phyloP scores from a whole-genome alignment of 352 stramenopile species.

The Globisporangium paroecandrum region DNA sequence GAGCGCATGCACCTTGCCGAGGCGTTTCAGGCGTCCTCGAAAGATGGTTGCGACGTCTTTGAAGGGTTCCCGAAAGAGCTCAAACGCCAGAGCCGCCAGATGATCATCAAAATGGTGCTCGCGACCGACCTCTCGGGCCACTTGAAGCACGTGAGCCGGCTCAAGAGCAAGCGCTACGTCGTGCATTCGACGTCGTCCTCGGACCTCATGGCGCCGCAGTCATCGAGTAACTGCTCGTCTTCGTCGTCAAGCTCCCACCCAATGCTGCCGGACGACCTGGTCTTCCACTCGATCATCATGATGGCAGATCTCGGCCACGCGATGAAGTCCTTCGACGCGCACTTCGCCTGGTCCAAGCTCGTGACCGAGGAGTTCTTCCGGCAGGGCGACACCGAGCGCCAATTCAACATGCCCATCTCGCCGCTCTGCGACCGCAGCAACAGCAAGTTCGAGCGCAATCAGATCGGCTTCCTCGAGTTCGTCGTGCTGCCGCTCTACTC shows the following conservation, averaged over 20 bases:
- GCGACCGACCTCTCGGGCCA: conserved; percentile 78
- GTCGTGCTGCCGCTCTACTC: conserved; percentile 65
- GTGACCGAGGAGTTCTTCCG: conserved; percentile 68
- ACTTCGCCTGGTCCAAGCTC: conserved; percentile 58
- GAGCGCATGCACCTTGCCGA: conserved; percentile 76
- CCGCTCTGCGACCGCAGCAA: conserved; percentile 56
- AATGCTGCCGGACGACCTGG: conserved; percentile 39
- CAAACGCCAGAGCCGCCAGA: conserved; percentile 47
- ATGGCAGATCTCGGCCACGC: conserved; percentile 72
- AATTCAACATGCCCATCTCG: conserved; percentile 54
- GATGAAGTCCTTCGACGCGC: conserved; percentile 55
- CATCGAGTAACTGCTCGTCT: background rate
- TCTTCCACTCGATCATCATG: conserved; percentile 72
- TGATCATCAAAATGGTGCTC: conserved; percentile 84
- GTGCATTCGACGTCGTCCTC: conserved; percentile 31
- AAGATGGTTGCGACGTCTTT: conserved; percentile 71
- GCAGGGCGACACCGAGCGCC: conserved; percentile 58
- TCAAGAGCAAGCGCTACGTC: conserved; percentile 73
- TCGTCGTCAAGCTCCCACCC: background rate
- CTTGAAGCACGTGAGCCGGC: conserved; percentile 65
- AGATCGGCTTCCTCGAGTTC: conserved; percentile 75
- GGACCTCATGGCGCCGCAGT: conserved; percentile 18
- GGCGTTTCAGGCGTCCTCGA: conserved; percentile 60
- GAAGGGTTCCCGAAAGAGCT: conserved; percentile 51
- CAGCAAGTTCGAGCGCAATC: conserved; percentile 58